Base-by-base conservation (phyloP, 2,329 filamentous ascomycete genomes). In the Sporothrix protearum region DNA sequence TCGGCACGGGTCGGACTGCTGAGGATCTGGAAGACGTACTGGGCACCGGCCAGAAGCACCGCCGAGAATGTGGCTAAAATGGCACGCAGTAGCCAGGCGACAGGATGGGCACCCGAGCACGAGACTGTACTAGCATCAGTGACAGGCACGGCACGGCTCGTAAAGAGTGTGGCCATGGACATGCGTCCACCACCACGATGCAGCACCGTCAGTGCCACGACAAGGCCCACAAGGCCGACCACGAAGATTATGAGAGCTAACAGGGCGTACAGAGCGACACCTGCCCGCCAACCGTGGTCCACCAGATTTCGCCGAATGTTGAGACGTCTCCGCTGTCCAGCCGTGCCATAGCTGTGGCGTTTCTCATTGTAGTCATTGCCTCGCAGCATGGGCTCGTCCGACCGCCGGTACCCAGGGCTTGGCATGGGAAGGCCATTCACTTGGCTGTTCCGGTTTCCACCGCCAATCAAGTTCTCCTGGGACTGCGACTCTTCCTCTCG, bases 21-120 rank as follows among this genome's bases (percentile, higher is more conserved):
- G 14, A 87, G 81, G n/a, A 86, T 80, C 76, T 88, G 86, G 71
- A 86, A 85, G 51, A 81, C 80, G 75, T 87, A 87, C 78, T 86
- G 86, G 12, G 82, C 85, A 2, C 82, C 83, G 0, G 82, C 82
- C 14, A 88, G 76, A 25, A 87, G 74, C 4, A 81, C 78, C 5
- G 85, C 75, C 8, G 79, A 79, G 55, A 83, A 78, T 1, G 83
- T 75, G 76, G 83, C 86, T 72, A 86, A 81, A 25, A 81, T 77
- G 8, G 80, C 82, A 66, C 83, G 81, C 30, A 86, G 74, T 0
- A 82, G 83, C 73, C 80, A 80, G 70, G 81, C 78, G 36, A 85
- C 77, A 9, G 75, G 75, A 36, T 77, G 74, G 7, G 72, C 76
- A 9, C 69, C 42, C 2, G 63, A 68, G 73, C 84, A 85, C 2